Evolutionary conservation across 75 land plant genomes (phyloP), one percentile per base, ranked within the genome.

Genomic region (Pseudotsuga menziesii): DNA sequence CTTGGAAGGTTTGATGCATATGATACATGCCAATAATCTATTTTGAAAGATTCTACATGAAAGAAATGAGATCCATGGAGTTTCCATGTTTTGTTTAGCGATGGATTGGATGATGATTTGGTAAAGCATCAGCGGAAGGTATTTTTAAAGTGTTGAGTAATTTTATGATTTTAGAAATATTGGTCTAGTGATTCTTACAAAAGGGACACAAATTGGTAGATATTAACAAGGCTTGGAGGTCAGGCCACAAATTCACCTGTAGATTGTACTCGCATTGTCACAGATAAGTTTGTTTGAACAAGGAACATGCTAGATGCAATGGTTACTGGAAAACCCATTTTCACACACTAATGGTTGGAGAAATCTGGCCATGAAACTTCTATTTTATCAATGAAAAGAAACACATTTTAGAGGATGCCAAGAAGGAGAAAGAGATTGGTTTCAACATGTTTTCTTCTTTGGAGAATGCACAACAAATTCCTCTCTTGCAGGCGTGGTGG

Each of bases 351-450:
- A 80, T 97, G 99, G 99, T 88, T 97, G 73, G 89, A 97, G 66
- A 91, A 90, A 82, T 91, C 94, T 82, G 85, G 82, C 16, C 89
- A 84, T 64, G 94, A 91, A 15, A 84, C 85, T n/a, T n/a, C 75
- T 86, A 84, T 80, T 83, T 83, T 75, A 81, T 97, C 59, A 92
- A 94, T 80, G 99, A 97, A 71, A 88, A 88, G 76, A 81, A 78
- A 22, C 91, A 89, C 82, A 83, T 94, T 55, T 76, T 97, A 75
- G 77, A 88, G 44, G 99, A 97, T 78, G 78, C 75, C 8, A 94
- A 89, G 80, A 97, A 97, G 78, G 99, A 97, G 83, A 91, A 82
- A 81, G 98, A 97, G 80, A 57, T 97, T 76, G 93, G 99, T 4
- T 97, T 97, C 77, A 87, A 80, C 66, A 97, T 97, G 98, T 72